phyloP scores from a whole-genome alignment of 2,329 filamentous ascomycete species.

The Didymosphaeria variabile region DNA sequence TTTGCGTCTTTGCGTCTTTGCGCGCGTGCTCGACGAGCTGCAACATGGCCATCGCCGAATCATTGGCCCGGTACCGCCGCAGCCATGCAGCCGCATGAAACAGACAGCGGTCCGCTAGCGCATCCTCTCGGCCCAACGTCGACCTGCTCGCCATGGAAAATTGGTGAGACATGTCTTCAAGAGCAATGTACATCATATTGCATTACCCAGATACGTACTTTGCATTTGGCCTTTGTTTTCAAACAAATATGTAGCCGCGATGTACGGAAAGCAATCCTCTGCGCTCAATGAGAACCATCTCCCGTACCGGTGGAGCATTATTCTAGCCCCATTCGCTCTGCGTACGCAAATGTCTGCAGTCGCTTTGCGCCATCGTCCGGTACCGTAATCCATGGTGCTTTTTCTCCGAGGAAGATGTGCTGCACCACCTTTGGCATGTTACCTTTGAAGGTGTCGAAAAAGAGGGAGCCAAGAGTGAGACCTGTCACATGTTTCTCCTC shows the following conservation, averaged over 20 bases:
- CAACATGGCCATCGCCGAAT: constrained; percentile 9
- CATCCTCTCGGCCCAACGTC: background rate
- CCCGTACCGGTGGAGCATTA: background rate
- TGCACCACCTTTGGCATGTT: constrained; percentile 37
- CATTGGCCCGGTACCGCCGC: background rate
- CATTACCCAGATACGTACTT: too few species aligned
- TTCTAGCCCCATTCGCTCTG: background rate
- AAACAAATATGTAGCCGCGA: too few species aligned
- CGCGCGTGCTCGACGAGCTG: background rate
- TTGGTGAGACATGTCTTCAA: too few species aligned
- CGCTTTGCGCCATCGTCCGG: constrained; percentile 41
- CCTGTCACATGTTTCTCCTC: constrained; percentile 34
- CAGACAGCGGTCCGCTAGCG: constrained; percentile 15
- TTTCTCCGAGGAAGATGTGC: constrained; percentile 59
- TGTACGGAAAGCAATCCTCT: background rate
- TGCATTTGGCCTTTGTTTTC: too few species aligned
- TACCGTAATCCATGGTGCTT: constrained; percentile 41
- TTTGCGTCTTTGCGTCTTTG: background rate
- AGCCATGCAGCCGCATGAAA: constrained; percentile 12
- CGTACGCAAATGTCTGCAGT: constrained; percentile 19
- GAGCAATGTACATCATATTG: too few species aligned
- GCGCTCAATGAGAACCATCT: background rate
- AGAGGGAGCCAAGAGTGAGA: constrained; percentile 54
- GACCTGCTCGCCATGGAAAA: background rate
- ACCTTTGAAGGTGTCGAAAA: constrained; percentile 50